These are phyloP conservation scores for Phytophthora agathidicida DNA, from an alignment of 352 stramenopile species.

Conservation along the genomic window DNA sequence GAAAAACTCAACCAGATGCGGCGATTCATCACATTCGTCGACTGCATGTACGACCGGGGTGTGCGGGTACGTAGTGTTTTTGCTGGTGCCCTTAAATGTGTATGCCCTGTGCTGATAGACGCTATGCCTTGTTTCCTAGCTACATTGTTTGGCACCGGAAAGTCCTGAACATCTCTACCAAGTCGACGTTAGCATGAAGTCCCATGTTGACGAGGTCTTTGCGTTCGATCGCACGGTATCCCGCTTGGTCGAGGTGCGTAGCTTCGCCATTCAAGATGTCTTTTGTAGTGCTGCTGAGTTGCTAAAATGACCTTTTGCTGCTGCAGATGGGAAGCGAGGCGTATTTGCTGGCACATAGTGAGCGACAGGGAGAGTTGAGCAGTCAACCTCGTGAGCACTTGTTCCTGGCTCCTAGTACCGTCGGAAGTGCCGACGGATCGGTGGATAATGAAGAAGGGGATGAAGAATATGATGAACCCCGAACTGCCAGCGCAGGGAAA, in stretches of 20 bases:
- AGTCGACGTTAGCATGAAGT: slow-evolving; percentile 59
- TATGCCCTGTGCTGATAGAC: slow-evolving; percentile 10
- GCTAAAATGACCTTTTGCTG: background rate
- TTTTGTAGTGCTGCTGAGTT: background rate
- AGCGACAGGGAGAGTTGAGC: slow-evolving; percentile 29
- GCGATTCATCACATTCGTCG: slow-evolving; percentile 98
- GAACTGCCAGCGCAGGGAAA: slow-evolving; percentile 27
- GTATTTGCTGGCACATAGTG: slow-evolving; percentile 66
- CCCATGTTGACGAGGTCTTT: slow-evolving; percentile 81
- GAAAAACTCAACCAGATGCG: slow-evolving; percentile 92
- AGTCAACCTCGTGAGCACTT: slow-evolving; percentile 26
- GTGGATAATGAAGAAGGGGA: slow-evolving; percentile 25
- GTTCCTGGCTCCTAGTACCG: slow-evolving; percentile 24
- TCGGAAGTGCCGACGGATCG: slow-evolving; percentile 10
- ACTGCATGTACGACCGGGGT: slow-evolving; percentile 97
- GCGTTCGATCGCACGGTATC: slow-evolving; percentile 89
- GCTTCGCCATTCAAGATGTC: background rate
- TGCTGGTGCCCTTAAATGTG: background rate
- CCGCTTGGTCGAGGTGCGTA: slow-evolving; percentile 76
- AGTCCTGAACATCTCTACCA: slow-evolving; percentile 69
- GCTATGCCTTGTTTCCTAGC: slow-evolving; percentile 33
- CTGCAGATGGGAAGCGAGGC: slow-evolving; percentile 71
- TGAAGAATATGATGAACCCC: slow-evolving; percentile 27
- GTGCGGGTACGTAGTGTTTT: slow-evolving; percentile 53
- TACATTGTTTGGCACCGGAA: slow-evolving; percentile 75